Evolutionary conservation across 2,329 filamentous ascomycete species (phyloP).

Genomic region (Parastagonospora nodorum): DNA sequence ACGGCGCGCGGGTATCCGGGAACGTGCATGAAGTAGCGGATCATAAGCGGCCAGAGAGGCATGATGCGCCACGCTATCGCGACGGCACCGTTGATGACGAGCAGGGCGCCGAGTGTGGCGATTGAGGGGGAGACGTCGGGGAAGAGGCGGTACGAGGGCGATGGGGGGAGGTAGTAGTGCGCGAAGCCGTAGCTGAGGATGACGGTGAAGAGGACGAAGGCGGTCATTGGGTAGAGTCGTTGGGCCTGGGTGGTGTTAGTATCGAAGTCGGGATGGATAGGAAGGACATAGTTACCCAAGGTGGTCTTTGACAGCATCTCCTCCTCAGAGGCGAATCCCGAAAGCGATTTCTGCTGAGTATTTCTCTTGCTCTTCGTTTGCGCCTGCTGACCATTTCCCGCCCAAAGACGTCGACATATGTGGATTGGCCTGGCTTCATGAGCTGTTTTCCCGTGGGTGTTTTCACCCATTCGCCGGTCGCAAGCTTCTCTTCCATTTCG

Average conservation of each 20-base stretch:
- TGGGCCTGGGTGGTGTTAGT: slow-evolving; percentile 24
- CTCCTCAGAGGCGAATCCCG: slow-evolving; percentile 28
- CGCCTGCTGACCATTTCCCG: slow-evolving; percentile 37
- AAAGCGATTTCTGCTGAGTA: slow-evolving; percentile 30
- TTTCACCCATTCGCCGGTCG: slow-evolving; percentile 39
- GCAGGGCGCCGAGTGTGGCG: slow-evolving; percentile 62
- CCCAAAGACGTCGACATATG: slow-evolving; percentile 42
- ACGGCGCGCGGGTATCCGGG: slow-evolving; percentile 64
- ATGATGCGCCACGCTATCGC: slow-evolving; percentile 67
- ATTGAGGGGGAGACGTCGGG: slow-evolving; percentile 40
- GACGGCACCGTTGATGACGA: slow-evolving; percentile 63
- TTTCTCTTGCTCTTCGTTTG: slow-evolving; percentile 34
- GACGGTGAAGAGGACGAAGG: slow-evolving; percentile 36
- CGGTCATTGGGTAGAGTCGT: slow-evolving; percentile 44
- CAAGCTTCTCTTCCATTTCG: slow-evolving; percentile 39
- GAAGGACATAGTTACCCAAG: slow-evolving; percentile 26
- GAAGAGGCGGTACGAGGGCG: slow-evolving; percentile 37
- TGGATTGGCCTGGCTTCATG: slow-evolving; percentile 42
- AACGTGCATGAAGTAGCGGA: slow-evolving; percentile 59
- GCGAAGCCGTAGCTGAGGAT: slow-evolving; percentile 33
- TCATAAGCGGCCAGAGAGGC: slow-evolving; percentile 68
- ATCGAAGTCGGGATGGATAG: not conserved
- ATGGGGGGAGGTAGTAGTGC: slow-evolving; percentile 40
- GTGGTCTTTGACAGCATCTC: slow-evolving; percentile 41
- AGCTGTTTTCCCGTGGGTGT: slow-evolving; percentile 41